Evolutionary conservation across 805 yeast genomes (phyloP), one percentile per base, ranked within the genome.

Genomic region (Myxozyma kluyveri): DNA sequence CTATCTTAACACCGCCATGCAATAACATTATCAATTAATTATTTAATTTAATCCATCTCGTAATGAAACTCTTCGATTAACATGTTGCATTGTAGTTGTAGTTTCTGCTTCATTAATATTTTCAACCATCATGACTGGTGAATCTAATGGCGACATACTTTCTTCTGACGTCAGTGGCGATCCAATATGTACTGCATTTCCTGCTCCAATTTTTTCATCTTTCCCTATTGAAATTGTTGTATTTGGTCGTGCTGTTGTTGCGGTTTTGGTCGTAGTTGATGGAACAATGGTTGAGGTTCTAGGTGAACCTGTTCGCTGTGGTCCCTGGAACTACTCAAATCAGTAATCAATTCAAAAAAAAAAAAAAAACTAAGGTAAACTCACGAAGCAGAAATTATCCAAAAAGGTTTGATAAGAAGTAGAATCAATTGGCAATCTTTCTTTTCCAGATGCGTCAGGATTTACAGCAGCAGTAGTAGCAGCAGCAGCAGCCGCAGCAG

Each of bases 351-450:
- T 4, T 26, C 33, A 9, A 29, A 29, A 29, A 14, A 29, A 14
- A 14, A 29, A 29, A 3, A 9, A 24, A 14, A 12, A 14, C 14
- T 10, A 10, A 22, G 5, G 17, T 14, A n/a, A 10, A 49, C 58
- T 31, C 40, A 54, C 58, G 53, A 72, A 72, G 58, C 75, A 72
- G 63, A 71, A 72, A 57, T 66, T 69, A 50, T 69, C 63, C 44
- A 72, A 59, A 42, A 72, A 59, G 45, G 65, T 70, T 59, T 71
- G 68, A 59, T 72, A 72, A n/a, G 66, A 58, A 7, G 64, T 47
- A 18, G 74, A 68, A 52, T 66, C 68, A 63, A 69, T 62, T 5
- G 64, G 53, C 37, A 68, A 68, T 47, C 31, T 50, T 43, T 46
- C 61, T 40, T 35, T 38, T n/a, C 33, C 42, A n/a, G 33, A 18